Evolutionary conservation across 2,329 filamentous ascomycete genomes (phyloP), one percentile per base, ranked within the genome.

Genomic region (Colletotrichum cordylinicola): DNA sequence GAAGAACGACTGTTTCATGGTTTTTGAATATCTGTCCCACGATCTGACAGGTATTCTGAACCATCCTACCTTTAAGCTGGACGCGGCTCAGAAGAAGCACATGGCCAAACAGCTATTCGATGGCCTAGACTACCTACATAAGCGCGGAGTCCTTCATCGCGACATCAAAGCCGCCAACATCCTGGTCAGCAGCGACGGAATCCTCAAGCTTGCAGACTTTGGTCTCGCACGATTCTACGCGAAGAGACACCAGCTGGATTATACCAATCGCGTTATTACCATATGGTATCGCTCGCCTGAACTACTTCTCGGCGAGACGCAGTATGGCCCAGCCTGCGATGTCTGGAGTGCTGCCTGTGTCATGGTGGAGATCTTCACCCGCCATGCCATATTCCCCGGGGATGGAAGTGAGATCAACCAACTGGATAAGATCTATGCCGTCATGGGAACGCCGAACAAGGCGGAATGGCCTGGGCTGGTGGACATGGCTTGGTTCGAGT

Each of bases 141-240:
- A 94, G 62, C 91, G 96, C 43, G 96, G 97, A n/a, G 96, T 99
- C 15, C 88, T 99, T 5, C 97, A 99, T 84, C 94, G 97, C 76
- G 97, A 99, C 81, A 98, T 99, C 86, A 99, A 99, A 85, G 97
- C 97, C 2, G 97, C 97, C 73, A 99, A 99, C 81, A 98, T 98
- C 74, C 89, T 99, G 27, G 95, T 99, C 74, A 98, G 95, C 85
- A 98, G 93, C 79, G 93, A 94, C 12, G 97, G 97, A 7, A 91
- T 96, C 73, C 87, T 99, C 72, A 99, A 98, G 84, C 91, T 98
- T 77, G 97, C 97, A 35, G 97, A 99, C 84, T 99, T 99, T 84
- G 97, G 97, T 24, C 91, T 99, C 16, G 97, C 97, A 15, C 93
- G 98, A 48, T 99, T 99, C 85, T 99, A 98, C 82, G 95, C 96